These are phyloP conservation scores for Penicillium sp. DNA, from an alignment of 2,329 filamentous ascomycete species.

Conservation along the genomic window DNA sequence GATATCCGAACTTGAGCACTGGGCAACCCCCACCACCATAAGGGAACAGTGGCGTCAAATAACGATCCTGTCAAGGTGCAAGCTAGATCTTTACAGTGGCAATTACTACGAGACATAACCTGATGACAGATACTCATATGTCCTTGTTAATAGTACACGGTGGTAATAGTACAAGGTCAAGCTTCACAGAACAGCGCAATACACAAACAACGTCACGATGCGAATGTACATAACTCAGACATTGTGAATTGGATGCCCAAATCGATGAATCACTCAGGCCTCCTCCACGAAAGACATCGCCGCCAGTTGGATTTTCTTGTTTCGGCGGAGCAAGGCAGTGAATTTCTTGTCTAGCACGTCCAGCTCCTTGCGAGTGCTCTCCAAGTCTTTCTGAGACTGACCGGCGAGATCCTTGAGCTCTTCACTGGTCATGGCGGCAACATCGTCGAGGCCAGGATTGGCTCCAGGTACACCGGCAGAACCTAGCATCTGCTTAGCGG, in stretches of 20 bases:
- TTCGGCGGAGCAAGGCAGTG: conserved; percentile 43
- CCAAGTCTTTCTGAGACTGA: conserved; percentile 64
- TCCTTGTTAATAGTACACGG: not conserved
- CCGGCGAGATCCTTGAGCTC: conserved; percentile 43
- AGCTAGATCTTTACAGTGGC: not conserved
- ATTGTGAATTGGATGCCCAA: not conserved
- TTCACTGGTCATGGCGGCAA: conserved; percentile 46
- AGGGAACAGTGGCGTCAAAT: not conserved
- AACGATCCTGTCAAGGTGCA: not conserved
- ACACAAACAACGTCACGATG: not conserved
- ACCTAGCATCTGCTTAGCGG: conserved; percentile 42
- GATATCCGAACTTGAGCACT: no score
- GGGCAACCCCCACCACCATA: not conserved
- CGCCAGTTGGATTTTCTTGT: conserved; percentile 47
- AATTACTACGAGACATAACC: not conserved
- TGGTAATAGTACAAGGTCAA: not conserved
- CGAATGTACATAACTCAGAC: not conserved
- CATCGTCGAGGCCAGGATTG: conserved; percentile 41
- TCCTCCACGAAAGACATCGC: conserved; percentile 34
- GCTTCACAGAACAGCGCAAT: not conserved
- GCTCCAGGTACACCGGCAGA: conserved; percentile 35
- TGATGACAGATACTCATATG: not conserved
- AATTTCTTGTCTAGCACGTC: conserved; percentile 50
- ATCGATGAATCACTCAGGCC: not conserved
- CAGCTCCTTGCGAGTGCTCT: conserved; percentile 70